Evolutionary conservation across 805 yeast species (phyloP), one percentile per base, ranked within the genome.

Genomic region (Kockiozyma suomiensis): DNA sequence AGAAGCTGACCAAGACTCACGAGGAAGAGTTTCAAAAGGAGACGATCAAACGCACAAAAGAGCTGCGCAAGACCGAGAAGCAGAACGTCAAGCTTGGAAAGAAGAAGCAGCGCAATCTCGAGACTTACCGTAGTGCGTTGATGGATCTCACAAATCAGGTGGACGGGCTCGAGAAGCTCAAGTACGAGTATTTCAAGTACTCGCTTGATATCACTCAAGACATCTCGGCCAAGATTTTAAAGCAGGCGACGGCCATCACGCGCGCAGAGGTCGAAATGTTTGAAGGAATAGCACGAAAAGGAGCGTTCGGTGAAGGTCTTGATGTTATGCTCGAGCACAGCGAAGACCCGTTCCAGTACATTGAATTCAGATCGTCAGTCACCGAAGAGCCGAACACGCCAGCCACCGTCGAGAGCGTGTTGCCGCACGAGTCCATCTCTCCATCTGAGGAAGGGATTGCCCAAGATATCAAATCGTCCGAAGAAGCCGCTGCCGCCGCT

Each of bases 301-400:
- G 96, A 3, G 86, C 91, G 89, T 81, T 87, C 3, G 96, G 96
- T 13, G 94, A 93, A 28, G 96, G 96, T 0, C 74, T 90, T 35
- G 96, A 90, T 69, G 85, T 81, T 26, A 74, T 88, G 54, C 75
- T 88, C 25, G 76, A 83, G 1, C 76, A 80, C 35, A 84, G 88
- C 40, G 86, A 87, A 0, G 94, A 87, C 70, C 87, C 88, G 0
- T 84, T 84, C 68, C 50, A 41, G 33, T 52, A 52, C 38, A 41
- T 52, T 26, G 49, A 41, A 41, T 10, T 28, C 37, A 30, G 33
- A 10, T 35, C 54, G 17, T 17, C 26, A 23, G n/a, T n/a, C n/a
- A 5, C 40, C 12, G 51, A 48, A 30, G 28, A 48, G 26, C 26
- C 25, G 10, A 23, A 12, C 26, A 21, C 28, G 7, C 41, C 41